Evolutionary conservation across 495 filamentous ascomycete species (phyloP).

Genomic region (Neurospora tetraspora): DNA sequence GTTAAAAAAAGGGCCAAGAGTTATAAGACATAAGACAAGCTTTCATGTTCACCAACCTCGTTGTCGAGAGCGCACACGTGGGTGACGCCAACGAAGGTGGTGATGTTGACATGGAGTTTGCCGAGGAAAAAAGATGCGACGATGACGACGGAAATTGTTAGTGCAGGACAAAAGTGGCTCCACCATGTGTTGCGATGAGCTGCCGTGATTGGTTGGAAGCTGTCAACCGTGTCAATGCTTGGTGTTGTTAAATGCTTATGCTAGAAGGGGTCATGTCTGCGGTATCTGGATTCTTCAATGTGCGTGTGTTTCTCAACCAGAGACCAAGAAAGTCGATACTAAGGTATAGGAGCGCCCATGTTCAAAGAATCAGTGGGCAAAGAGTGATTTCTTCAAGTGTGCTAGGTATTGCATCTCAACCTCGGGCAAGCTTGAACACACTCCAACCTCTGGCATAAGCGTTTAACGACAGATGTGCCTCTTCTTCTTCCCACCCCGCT

Average conservation of each 20-base stretch:
- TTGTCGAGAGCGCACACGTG: not conserved
- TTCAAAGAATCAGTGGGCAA: too few relatives aligned
- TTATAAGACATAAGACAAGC: too few relatives aligned
- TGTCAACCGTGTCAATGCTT: not conserved
- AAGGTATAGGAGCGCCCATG: too few relatives aligned
- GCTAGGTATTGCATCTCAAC: too few relatives aligned
- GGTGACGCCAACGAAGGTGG: not conserved
- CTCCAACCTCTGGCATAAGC: not conserved
- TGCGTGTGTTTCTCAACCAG: not conserved
- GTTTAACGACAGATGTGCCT: not conserved
- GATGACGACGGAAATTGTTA: not conserved
- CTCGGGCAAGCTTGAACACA: too few relatives aligned
- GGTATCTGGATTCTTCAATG: not conserved
- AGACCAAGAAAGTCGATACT: not conserved
- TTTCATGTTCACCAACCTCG: not conserved
- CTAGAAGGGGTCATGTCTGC: not conserved
- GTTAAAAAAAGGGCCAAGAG: too few relatives aligned
- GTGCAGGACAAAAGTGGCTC: not conserved
- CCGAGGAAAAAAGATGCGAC: not conserved
- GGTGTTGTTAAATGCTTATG: not conserved
- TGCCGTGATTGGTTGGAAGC: not conserved
- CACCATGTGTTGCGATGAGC: not conserved
- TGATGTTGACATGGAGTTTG: not conserved
- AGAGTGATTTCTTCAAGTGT: too few relatives aligned
- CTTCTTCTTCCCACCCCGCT: too few relatives aligned